phyloP scores from a whole-genome alignment of 805 yeast genomes.

The Metschnikowia colocasiae region DNA sequence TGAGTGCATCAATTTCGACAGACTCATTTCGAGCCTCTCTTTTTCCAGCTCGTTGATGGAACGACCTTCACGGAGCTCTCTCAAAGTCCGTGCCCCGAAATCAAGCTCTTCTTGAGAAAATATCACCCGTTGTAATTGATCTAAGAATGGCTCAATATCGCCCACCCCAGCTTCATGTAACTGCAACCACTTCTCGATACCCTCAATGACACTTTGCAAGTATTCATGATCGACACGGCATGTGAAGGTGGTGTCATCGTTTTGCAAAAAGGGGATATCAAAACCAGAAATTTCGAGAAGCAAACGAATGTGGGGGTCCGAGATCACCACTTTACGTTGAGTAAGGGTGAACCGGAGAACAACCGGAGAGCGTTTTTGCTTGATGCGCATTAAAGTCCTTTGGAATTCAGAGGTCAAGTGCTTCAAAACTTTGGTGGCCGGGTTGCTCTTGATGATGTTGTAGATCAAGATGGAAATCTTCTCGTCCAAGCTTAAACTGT shows the following conservation, averaged over 20 bases:
- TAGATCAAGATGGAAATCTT: slow-evolving; percentile 48
- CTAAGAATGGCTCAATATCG: slow-evolving; percentile 20
- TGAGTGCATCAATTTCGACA: slow-evolving; percentile 6
- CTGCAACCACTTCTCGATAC: slow-evolving; percentile 41
- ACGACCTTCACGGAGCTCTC: slow-evolving; percentile 10
- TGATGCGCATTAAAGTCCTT: slow-evolving; percentile 20
- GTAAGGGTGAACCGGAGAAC: slow-evolving; percentile 14
- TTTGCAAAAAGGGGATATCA: slow-evolving; percentile 37
- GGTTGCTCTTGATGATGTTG: slow-evolving; percentile 44
- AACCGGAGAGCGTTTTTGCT: not conserved
- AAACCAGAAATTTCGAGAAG: slow-evolving; percentile 47
- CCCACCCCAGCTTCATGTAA: slow-evolving; percentile 16
- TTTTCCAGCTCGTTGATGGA: slow-evolving; percentile 10
- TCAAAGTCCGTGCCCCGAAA: slow-evolving; percentile 13
- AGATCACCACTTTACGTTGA: slow-evolving; percentile 32
- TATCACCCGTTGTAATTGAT: slow-evolving; percentile 13
- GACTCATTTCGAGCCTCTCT: not conserved
- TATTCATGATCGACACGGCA: slow-evolving; percentile 24
- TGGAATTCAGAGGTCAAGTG: slow-evolving; percentile 41
- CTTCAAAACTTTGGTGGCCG: slow-evolving; percentile 31
- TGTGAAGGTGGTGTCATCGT: slow-evolving; percentile 40
- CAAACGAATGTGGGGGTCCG: slow-evolving; percentile 48
- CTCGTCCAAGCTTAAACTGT: slow-evolving; percentile 37
- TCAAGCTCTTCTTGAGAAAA: slow-evolving; percentile 16
- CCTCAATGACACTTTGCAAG: slow-evolving; percentile 32